Base-by-base conservation (phyloP, 2,329 filamentous ascomycete genomes). In the Coleophoma eucalyptorum region DNA sequence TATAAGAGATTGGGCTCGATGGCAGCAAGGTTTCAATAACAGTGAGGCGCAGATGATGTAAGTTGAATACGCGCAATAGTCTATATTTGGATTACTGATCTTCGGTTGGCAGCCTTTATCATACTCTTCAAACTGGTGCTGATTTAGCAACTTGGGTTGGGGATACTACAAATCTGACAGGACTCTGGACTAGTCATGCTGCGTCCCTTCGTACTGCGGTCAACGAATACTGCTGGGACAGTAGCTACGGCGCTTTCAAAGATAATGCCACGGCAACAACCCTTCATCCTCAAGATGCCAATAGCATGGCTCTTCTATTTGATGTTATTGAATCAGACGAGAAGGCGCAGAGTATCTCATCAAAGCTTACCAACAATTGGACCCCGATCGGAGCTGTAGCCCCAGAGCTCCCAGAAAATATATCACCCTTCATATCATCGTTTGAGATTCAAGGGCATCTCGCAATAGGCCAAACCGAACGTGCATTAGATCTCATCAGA, bases 381-480 rank as follows among this genome's bases (percentile, higher is more conserved):
- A 75, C 69, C 0, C 71, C 73, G 1, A 74, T 80, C 38, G 79
- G 79, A 12, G 71, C 80, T 3, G 69, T 75, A 8, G 67, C 72
- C 1, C 79, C 78, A 0, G 79, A 83, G 53, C 67, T 83, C 0
- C 75, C 76, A 0, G 73, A 74, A 2, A 80, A 81, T 56, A 71
- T 83, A 43, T 78, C 74, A 1, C 77, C 78, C 0, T 83, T 83
- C 59, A 77, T 82, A 50, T 76, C 76, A 2, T 76, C 73, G 8
- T 76, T 81, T 55, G 80, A 84, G 57, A 70, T 83, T 18, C 74
- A 77, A 59, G 79, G 72, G 3, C 80, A 82, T 57, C 67, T 82
- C 3, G 62, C 67, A 0, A 72, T 72, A 1, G 69, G 72, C 0
- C 67, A 72, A 46, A 63, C 79, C 1, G 60, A 66, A 8, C 73